A percentile compares a stretch with the other conserved stretches of the same genome.
Evolutionary conservation across 1,139 yeast species (phyloP).

Genomic region (Diutina siamensis): DNA sequence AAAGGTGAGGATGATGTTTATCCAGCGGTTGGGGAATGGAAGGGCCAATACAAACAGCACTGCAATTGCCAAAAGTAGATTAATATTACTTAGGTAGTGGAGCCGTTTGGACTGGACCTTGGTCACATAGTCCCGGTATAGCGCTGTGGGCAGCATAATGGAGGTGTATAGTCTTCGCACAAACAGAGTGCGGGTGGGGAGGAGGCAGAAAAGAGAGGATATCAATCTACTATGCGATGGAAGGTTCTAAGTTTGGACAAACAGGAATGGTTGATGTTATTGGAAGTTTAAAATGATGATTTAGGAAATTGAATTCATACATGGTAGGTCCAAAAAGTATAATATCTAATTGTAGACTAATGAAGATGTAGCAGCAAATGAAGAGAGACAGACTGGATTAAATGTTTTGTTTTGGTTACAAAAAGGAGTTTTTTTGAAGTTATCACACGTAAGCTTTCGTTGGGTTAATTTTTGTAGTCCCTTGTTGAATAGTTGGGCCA

Average conservation of each 20-base stretch:
- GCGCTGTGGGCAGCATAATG: slow-evolving; percentile 1
- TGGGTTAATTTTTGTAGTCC: too few species aligned
- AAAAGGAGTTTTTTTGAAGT: too few species aligned
- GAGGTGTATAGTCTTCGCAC: not conserved
- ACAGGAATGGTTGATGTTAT: too few species aligned
- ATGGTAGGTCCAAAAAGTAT: too few species aligned
- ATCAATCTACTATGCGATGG: not conserved
- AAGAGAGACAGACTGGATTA: too few species aligned
- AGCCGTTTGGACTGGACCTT: slow-evolving; percentile 26
- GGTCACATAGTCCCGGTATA: slow-evolving; percentile 19
- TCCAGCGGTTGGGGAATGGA: slow-evolving; percentile 23
- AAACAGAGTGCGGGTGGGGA: not conserved
- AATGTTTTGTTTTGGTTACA: too few species aligned
- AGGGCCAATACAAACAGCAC: slow-evolving; percentile 16
- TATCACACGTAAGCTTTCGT: too few species aligned
- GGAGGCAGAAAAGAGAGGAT: not conserved
- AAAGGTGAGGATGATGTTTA: slow-evolving; percentile 18
- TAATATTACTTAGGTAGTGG: slow-evolving; percentile 24
- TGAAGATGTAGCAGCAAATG: too few species aligned
- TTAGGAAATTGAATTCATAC: too few species aligned
- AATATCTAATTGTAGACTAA: too few species aligned
- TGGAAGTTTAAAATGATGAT: too few species aligned
- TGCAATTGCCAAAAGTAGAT: slow-evolving; percentile 17
- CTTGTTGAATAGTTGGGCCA: too few species aligned
- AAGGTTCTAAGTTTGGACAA: not conserved